These are phyloP conservation scores for Strobilomyces dryophilus DNA, from an alignment of 768 basidiomycete species.

Conservation along the genomic window DNA sequence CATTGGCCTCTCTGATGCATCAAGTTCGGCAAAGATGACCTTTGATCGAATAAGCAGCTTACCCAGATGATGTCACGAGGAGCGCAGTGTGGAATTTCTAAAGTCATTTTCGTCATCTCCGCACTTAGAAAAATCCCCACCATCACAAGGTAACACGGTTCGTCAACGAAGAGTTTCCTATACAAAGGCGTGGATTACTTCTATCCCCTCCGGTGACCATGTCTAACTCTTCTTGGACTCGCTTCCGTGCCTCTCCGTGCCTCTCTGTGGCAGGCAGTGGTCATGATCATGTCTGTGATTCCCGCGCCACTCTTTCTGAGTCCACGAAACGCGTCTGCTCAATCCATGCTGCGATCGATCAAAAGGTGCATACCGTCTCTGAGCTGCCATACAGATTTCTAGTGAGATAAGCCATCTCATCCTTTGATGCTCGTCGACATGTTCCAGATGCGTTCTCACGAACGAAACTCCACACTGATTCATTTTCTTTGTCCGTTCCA, in stretches of 20 bases:
- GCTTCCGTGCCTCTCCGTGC: slow-evolving; percentile 43
- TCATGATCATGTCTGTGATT: slow-evolving; percentile 47
- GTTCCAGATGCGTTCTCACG: slow-evolving; percentile 48
- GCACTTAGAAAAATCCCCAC: background rate
- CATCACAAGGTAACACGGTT: slow-evolving; percentile 19
- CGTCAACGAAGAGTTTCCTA: slow-evolving; percentile 35
- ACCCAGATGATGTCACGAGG: background rate
- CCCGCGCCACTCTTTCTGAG: slow-evolving; percentile 47
- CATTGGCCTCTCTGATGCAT: background rate
- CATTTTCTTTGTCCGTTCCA: too few species aligned
- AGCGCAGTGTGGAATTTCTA: background rate
- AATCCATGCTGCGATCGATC: background rate
- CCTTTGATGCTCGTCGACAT: slow-evolving; percentile 42
- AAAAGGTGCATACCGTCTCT: slow-evolving; percentile 38
- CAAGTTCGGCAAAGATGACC: too few species aligned
- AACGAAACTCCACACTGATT: slow-evolving; percentile 32
- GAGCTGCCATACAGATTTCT: slow-evolving; percentile 59
- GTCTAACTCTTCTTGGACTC: slow-evolving; percentile 53
- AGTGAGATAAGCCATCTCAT: slow-evolving; percentile 55
- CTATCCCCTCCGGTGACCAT: slow-evolving; percentile 39
- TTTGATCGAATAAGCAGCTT: too few species aligned
- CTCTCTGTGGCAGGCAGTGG: slow-evolving; percentile 49
- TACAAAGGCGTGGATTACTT: slow-evolving; percentile 33
- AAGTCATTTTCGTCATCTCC: too few species aligned
- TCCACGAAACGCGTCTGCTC: background rate